Conservation (phyloP, 352 stramenopile species). For the Globisporangium uncinulatum region DNA sequence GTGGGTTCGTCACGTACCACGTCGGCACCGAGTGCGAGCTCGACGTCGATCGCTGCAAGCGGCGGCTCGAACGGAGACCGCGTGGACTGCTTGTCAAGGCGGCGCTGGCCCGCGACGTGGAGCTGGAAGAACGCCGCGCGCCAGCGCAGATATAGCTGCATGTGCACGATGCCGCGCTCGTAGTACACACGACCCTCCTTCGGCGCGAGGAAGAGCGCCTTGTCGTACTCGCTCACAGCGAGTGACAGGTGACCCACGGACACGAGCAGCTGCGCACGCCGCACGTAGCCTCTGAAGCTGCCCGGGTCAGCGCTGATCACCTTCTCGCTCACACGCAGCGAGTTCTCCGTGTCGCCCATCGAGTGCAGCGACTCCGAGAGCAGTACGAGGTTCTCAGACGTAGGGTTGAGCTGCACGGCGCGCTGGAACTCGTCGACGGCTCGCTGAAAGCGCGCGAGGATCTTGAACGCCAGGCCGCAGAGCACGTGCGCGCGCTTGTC, state of each 20-base stretch:
- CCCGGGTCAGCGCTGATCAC: conserved; percentile 56
- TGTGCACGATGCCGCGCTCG: conserved; percentile 64
- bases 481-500: conserved; percentile 48
- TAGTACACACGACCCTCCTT: conserved; percentile 64
- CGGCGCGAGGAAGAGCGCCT: conserved; percentile 43
- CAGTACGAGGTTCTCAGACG: conserved; percentile 67
- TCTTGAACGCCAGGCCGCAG: conserved; percentile 61
- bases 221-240: conserved; percentile 63
- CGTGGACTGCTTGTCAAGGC: conserved; percentile 4
- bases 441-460: conserved; percentile 58
- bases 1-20: conserved; percentile 44
- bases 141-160: conserved; percentile 67
- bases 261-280: conserved; percentile 58
- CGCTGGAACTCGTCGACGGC: conserved; percentile 62
- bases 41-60: conserved; percentile 40
- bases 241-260: conserved; percentile 33
- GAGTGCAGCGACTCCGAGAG: conserved; percentile 77
- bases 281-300: conserved; percentile 59
- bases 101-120: conserved; percentile 25
- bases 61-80: conserved; percentile 37
- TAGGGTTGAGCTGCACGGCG: conserved; percentile 51
- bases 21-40: conserved; percentile 29
- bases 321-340: conserved; percentile 62
- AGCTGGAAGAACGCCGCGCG: conserved; percentile 45
- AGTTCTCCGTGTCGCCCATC: conserved; percentile 75